Base-by-base conservation (phyloP, 768 basidiomycete species). In the Lactifluus pinguis region DNA sequence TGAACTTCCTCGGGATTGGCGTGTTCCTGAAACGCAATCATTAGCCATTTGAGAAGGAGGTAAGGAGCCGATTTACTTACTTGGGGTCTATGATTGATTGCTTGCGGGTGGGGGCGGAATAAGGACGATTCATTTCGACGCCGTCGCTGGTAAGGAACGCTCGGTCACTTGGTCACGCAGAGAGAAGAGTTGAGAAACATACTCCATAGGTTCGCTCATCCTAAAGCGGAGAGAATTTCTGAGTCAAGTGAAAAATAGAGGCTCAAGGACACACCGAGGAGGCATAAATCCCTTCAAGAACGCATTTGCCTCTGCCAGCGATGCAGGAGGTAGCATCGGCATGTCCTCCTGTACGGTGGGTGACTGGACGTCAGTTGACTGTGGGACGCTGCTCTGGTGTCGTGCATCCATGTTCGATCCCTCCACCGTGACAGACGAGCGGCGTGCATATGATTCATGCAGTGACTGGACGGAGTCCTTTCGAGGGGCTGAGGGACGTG, bases 1-100 rank as follows among this genome's bases (percentile, higher is more conserved):
- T 82, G 81, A 81, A 89, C 55, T 80, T 80, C 68, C 82, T 83
- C 21, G 74, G 75, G 44, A 83, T 63, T 14, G 61, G 8, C 9
- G 34, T 57, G 30, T 45, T 80, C 63, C 85, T 86, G 57, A 1
- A 45, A 53, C 42, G 25, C 44, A 6, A 42, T 69, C 2, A 69
- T 56, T 14, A 49, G 50, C 14, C 34, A 11, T 25, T 21, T 41
- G 6, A 30, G 44, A 45, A 3, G 3, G 38, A 11, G 17, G 38
- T 10, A 51, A 17, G 29, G 19, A 14, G 15, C 15, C 21, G 61
- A 32, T n/a, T 29, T 15, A 39, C 7, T 39, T 21, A 67, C 52
- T 64, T 65, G 49, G 57, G 57, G 65, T 17, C 70, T 69, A 51
- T 41, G 32, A 54, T 69, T 68, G 42, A 62, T 29, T 25, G 66